Percentiles rank a stretch among this genome's conserved stretches.
These are phyloP conservation scores for Mucor velutinosus DNA, from an alignment of 371 early-diverging fungal genomes.

Conservation along the genomic window DNA sequence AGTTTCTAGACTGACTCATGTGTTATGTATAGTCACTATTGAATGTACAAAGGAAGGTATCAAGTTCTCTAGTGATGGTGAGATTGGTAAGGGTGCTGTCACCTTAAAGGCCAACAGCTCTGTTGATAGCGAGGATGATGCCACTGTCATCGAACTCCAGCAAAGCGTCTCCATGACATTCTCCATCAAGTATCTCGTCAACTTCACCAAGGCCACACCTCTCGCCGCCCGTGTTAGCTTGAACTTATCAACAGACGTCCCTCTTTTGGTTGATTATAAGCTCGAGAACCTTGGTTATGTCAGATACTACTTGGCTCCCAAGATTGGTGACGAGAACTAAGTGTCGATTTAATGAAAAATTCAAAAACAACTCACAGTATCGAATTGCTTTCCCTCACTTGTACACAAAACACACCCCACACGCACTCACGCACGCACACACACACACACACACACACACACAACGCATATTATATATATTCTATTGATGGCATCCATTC, in stretches of 20 bases:
- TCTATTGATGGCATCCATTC: not conserved
- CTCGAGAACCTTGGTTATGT: slow-evolving; percentile 91
- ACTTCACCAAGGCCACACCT: slow-evolving; percentile 96
- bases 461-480: not conserved
- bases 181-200: slow-evolving; percentile 92
- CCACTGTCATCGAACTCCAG: slow-evolving; percentile 77
- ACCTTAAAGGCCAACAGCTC: slow-evolving; percentile 77
- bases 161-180: slow-evolving; percentile 85
- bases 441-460: not conserved
- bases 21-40: slow-evolving; percentile 68
- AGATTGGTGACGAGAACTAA: slow-evolving; percentile 45
- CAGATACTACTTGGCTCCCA: slow-evolving; percentile 83
- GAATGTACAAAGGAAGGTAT: slow-evolving; percentile 93
- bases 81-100: slow-evolving; percentile 86
- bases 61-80: slow-evolving; percentile 89
- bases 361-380: not conserved
- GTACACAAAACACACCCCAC: not conserved
- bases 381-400: not conserved
- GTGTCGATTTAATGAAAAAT: not conserved
- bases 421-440: not conserved
- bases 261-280: slow-evolving; percentile 93
- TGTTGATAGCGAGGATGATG: slow-evolving; percentile 80
- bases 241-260: slow-evolving; percentile 84
- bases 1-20: not conserved
- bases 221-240: slow-evolving; percentile 80